Conservation (phyloP, 495 filamentous ascomycete species). For the Lepidopterella palustris region DNA sequence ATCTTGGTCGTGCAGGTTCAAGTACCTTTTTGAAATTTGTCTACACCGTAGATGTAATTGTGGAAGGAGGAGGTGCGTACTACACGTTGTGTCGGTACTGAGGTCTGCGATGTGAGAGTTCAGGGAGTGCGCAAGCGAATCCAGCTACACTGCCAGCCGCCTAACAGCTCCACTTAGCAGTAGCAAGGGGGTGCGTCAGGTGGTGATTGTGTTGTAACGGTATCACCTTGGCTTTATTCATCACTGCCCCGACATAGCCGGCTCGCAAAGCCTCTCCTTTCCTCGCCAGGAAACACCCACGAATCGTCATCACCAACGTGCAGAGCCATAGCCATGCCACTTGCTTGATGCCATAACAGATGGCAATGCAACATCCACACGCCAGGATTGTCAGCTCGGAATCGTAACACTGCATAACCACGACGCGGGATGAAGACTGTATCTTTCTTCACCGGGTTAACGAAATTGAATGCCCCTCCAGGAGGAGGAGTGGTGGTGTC, state of each 20-base stretch:
- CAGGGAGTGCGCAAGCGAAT: too few relatives aligned
- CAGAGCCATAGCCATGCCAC: slow-evolving; percentile 27
- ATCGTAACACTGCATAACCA: slow-evolving; percentile 27
- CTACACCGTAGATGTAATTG: too few relatives aligned
- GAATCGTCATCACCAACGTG: background rate
- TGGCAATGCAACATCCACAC: slow-evolving; percentile 32
- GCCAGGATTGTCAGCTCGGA: slow-evolving; percentile 25
- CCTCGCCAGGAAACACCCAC: background rate
- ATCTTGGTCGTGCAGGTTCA: too few relatives aligned
- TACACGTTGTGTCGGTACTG: too few relatives aligned
- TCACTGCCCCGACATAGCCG: background rate
- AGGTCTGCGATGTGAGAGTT: too few relatives aligned
- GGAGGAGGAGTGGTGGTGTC: slow-evolving; percentile 4
- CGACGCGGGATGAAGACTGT: slow-evolving; percentile 25
- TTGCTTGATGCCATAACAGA: slow-evolving; percentile 25
- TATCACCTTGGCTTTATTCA: too few relatives aligned
- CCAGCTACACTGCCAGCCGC: too few relatives aligned
- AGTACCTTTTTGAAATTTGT: too few relatives aligned
- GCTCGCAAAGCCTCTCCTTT: background rate
- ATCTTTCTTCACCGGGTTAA: slow-evolving; percentile 28
- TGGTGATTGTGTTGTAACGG: too few relatives aligned
- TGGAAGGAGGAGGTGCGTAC: too few relatives aligned
- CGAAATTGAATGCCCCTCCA: slow-evolving; percentile 21
- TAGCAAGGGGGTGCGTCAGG: too few relatives aligned
- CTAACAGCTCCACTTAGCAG: too few relatives aligned